Percentiles rank a stretch among this genome's conserved stretches.
Evolutionary conservation across 371 early-diverging fungal species (phyloP).

Genomic region (Syncephalastrum monosporum): DNA sequence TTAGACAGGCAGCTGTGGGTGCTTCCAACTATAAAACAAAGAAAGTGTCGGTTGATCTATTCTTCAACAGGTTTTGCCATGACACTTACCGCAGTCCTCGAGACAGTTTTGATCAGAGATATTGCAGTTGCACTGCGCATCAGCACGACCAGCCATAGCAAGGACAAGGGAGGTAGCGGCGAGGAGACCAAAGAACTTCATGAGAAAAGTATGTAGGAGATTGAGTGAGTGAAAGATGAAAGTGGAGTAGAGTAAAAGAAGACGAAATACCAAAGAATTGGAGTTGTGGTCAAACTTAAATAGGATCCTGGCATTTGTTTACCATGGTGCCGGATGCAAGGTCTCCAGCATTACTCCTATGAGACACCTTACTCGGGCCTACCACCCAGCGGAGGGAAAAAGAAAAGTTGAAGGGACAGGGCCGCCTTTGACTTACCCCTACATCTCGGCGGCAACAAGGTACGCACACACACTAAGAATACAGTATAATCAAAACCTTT

Average conservation of each 20-base stretch:
- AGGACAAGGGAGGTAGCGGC: conserved; percentile 14
- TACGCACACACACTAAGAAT: conserved; percentile 79
- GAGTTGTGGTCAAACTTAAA: conserved; percentile 4
- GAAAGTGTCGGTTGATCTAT: not conserved
- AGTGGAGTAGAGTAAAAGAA: not conserved
- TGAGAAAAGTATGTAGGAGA: not conserved
- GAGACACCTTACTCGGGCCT: conserved; percentile 29
- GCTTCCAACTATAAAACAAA: conserved; percentile 16
- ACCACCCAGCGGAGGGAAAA: conserved; percentile 70
- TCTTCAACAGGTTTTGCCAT: not conserved
- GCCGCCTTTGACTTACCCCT: conserved; percentile 79
- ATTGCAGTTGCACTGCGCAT: conserved; percentile 30
- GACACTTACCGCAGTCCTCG: conserved; percentile 28
- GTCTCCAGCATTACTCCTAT: not conserved
- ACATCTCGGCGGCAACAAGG: conserved; percentile 79
- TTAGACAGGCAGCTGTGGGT: conserved; percentile 27
- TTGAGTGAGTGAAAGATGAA: not conserved
- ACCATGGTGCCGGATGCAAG: not conserved
- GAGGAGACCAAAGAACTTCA: conserved; percentile 15
- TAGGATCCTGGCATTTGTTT: not conserved
- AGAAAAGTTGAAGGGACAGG: conserved; percentile 79
- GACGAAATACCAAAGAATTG: not conserved
- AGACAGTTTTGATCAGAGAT: conserved; percentile 23
- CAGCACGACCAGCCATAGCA: conserved; percentile 13
- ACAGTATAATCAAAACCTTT: conserved; percentile 73